Base-by-base conservation (phyloP, 495 filamentous ascomycete genomes). In the Xylaria sp. region DNA sequence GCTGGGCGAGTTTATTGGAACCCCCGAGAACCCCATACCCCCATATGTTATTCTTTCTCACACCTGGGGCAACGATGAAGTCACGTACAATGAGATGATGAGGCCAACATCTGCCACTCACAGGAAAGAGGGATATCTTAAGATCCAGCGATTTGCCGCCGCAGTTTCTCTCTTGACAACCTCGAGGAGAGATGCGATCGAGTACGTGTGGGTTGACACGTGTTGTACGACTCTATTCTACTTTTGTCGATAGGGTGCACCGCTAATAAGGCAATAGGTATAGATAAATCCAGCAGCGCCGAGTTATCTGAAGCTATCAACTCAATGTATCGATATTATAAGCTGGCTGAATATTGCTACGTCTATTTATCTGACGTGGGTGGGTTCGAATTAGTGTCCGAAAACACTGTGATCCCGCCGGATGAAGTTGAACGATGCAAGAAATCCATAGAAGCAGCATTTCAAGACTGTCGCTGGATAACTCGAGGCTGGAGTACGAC, bases 41-140 rank as follows among this genome's bases (percentile, higher is more conserved):
- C n/a, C 29, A 8, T 82, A 80, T 53, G 77, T 76, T 31, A 80
- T 78, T 43, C 64, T 81, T 19, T 80, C 72, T 14, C 80, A 80
- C 48, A 74, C 71, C 3, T 80, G 78, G 76, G 73, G 59, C 4
- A 29, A 71, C 12, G 69, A 80, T 4, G 80, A 83, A 63, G 77
- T 80, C 19, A 73, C 63, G 52, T 78, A 73, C 53, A 66, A 69
- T 11, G 67, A 76, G 46, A 53, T 35, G 17, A 65, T 41, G 14
- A 43, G 3, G 6, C 33, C 46, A 8, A 12, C 52, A 63, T 5
- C 15, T 29, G 14, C 24, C 35, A 58, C 37, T 1, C 5, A 15
- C 4, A 19, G 17, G 33, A 7, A 55, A n/a, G 21, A 46, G 6
- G 31, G 21, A 33, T 33, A n/a, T 7, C 2, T 31, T 14, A 7